Conservation (phyloP, 257 asterid genomes). For the Salvia rosmarinus region DNA sequence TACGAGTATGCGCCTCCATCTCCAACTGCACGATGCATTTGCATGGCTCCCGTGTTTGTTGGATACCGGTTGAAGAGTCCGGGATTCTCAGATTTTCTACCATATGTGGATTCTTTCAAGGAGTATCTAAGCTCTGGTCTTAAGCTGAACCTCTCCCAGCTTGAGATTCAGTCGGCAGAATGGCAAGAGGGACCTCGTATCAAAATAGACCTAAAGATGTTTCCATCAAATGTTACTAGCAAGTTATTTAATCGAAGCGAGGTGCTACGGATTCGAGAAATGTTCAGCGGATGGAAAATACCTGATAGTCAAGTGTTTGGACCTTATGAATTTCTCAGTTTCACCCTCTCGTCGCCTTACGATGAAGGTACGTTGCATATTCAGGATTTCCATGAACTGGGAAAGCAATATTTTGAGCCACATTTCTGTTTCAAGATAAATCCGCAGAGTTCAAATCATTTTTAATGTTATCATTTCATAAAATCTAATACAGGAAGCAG, state of each 20-base stretch:
- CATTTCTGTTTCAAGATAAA: background rate
- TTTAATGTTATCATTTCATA: background rate
- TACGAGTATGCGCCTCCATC: constrained; percentile 63
- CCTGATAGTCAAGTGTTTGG: constrained; percentile 74
- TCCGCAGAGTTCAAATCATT: background rate
- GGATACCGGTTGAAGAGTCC: constrained; percentile 96
- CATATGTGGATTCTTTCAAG: constrained; percentile 57
- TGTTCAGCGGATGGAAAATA: constrained; percentile 82
- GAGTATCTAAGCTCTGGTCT: constrained; percentile 66
- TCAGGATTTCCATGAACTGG: background rate
- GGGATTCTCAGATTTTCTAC: constrained; percentile 70
- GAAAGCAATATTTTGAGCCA: background rate
- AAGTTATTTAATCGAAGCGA: constrained; percentile 62
- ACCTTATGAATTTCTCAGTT: constrained; percentile 86
- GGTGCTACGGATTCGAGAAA: constrained; percentile 59
- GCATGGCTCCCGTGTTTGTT: constrained; percentile 77
- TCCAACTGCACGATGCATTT: constrained; percentile 57
- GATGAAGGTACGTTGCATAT: constrained; percentile 51
- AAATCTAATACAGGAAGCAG: background rate
- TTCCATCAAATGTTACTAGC: constrained; percentile 50
- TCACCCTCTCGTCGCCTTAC: constrained; percentile 76
- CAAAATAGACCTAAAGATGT: constrained; percentile 72
- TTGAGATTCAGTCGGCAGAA: constrained; percentile 52
- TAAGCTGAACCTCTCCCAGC: constrained; percentile 57
- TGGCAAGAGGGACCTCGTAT: constrained; percentile 90